A percentile compares a stretch with the other conserved stretches of the same genome.
phyloP scores from a whole-genome alignment of 495 filamentous ascomycete species.

The Aspergillus wentii region DNA sequence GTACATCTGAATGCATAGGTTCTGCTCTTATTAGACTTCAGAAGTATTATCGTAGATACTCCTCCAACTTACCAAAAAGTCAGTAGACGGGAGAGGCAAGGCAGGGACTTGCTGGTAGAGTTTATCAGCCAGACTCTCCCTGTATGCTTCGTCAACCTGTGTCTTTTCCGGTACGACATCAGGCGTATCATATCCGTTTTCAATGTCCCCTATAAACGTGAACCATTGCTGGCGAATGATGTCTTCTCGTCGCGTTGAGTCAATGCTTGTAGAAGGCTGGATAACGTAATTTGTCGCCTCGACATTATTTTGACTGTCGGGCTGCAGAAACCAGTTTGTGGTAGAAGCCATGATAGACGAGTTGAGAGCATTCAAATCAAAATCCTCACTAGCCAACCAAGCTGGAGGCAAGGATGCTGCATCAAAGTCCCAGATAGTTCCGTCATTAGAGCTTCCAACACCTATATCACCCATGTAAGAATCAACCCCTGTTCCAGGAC shows the following conservation, averaged over 20 bases:
- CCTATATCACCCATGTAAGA: too few relatives aligned
- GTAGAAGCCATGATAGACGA: slow-evolving; percentile 10
- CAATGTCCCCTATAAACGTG: slow-evolving; percentile 3
- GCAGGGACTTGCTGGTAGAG: slow-evolving; percentile 13
- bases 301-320: too few relatives aligned
- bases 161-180: slow-evolving; percentile 6
- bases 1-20: slow-evolving; percentile 25
- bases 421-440: too few relatives aligned
- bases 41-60: too few relatives aligned
- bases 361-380: slow-evolving; percentile 20
- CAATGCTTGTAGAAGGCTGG: too few relatives aligned
- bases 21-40: slow-evolving; percentile 7
- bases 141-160: slow-evolving; percentile 17
- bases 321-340: slow-evolving; percentile 6
- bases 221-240: slow-evolving; percentile 9
- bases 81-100: slow-evolving; percentile 18
- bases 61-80: slow-evolving; percentile 20
- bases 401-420: slow-evolving; percentile 7
- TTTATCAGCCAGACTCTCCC: slow-evolving; percentile 11
- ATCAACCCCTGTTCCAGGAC: too few relatives aligned
- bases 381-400: slow-evolving; percentile 19
- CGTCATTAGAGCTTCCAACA: too few relatives aligned
- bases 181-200: slow-evolving; percentile 8
- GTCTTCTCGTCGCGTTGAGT: slow-evolving; percentile 7
- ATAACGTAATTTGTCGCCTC: too few relatives aligned